Percentiles rank a stretch among this genome's conserved stretches.
phyloP scores from a whole-genome alignment of 192 early-diverging fungal species.

The Podila clonocystis region DNA sequence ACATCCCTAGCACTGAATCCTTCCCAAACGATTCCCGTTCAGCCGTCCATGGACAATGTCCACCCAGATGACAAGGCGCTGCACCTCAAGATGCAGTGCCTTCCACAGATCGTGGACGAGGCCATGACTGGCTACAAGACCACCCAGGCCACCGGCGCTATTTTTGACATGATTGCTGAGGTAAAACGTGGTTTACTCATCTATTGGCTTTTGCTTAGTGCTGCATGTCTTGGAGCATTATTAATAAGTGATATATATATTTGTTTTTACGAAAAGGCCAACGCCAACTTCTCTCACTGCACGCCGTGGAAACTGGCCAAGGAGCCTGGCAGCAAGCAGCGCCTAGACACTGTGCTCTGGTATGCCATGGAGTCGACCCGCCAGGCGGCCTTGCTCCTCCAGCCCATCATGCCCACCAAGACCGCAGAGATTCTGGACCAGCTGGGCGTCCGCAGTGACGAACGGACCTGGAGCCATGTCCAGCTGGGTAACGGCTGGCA shows the following conservation, averaged over 20 bases:
- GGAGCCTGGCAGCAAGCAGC: constrained; percentile 45
- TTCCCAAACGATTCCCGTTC: constrained; percentile 48
- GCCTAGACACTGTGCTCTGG: constrained; percentile 75
- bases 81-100: constrained; percentile 24
- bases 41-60: constrained; percentile 7
- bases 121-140: constrained; percentile 48
- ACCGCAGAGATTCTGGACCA: constrained; percentile 70
- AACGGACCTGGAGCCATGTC: constrained; percentile 71
- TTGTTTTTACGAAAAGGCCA: constrained; percentile 56
- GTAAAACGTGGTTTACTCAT: constrained; percentile 27
- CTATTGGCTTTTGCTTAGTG: background rate
- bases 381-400: constrained; percentile 76
- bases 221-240: background rate
- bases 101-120: constrained; percentile 48
- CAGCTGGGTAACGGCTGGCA: constrained; percentile 70
- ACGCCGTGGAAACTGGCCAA: constrained; percentile 88
- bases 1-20: constrained; percentile 68
- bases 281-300: constrained; percentile 72
- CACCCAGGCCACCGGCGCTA: constrained; percentile 25
- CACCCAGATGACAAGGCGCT: constrained; percentile 43
- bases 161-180: constrained; percentile 74
- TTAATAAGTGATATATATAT: background rate
- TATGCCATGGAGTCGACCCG: constrained; percentile 81
- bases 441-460: constrained; percentile 62
- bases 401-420: constrained; percentile 90